Evolutionary conservation across 257 asterid genomes (phyloP).

Genomic region (Capsicum baccatum): DNA sequence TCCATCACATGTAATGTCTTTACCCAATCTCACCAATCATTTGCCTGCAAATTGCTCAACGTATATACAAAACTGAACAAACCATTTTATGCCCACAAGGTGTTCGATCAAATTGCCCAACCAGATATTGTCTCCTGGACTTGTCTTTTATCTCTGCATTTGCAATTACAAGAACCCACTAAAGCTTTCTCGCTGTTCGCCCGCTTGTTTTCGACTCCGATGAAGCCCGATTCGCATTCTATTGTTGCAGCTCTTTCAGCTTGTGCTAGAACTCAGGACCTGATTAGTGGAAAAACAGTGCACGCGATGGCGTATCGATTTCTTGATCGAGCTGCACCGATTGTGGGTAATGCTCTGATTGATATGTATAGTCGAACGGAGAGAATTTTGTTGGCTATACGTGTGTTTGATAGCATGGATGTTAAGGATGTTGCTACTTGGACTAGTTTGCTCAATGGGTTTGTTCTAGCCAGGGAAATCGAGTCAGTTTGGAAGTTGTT

Average conservation of each 20-base stretch:
- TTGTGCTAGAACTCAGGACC: conserved; percentile 58
- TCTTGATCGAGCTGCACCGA: conserved; percentile 49
- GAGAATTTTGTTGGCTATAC: conserved; percentile 50
- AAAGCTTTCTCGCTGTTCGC: conserved; percentile 53
- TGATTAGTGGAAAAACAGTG: conserved; percentile 52
- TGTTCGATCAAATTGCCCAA: conserved; percentile 55
- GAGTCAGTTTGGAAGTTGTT: conserved; percentile 57
- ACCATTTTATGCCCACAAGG: conserved; percentile 46
- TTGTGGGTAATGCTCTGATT: conserved; percentile 63
- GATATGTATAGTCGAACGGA: conserved; percentile 68
- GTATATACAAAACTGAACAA: conserved; percentile 51
- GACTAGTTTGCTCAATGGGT: conserved; percentile 78
- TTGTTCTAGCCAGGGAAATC: conserved; percentile 53
- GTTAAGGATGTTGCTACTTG: conserved; percentile 68
- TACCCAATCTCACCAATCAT: conserved; percentile 35
- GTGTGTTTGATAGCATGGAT: conserved; percentile 50
- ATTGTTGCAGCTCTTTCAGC: conserved; percentile 71
- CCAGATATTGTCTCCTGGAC: conserved; percentile 75
- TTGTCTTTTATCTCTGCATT: conserved; percentile 62
- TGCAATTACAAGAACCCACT: conserved; percentile 55
- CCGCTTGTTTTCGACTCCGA: conserved; percentile 36
- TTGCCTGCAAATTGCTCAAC: conserved; percentile 57
- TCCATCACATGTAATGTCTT: conserved; percentile 49
- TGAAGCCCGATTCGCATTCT: conserved; percentile 67
- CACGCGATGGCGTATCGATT: conserved; percentile 64